Conservation (phyloP, 352 stramenopile species). For the Globisporangium uncinulatum region DNA sequence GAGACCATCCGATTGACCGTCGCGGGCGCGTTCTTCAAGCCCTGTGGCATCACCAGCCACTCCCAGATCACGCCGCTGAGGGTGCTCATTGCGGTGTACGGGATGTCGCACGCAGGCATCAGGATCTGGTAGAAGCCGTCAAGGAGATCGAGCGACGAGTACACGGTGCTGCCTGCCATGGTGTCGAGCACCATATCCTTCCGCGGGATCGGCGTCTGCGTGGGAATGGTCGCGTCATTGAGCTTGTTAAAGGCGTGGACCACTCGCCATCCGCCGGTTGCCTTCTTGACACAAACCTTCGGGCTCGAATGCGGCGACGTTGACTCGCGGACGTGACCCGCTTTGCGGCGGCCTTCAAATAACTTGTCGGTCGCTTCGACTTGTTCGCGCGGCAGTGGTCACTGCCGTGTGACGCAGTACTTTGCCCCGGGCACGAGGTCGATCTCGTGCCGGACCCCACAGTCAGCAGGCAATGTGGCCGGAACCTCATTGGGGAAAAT, state of each 20-base stretch:
- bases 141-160: slow-evolving; percentile 20
- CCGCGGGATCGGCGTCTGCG: slow-evolving; percentile 23
- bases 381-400: slow-evolving; percentile 19
- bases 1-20: slow-evolving; percentile 22
- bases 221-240: slow-evolving; percentile 20
- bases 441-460: slow-evolving; percentile 21
- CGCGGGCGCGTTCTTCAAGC: slow-evolving; percentile 16
- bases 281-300: slow-evolving; percentile 26
- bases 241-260: slow-evolving; percentile 32
- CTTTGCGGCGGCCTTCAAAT: slow-evolving; percentile 12
- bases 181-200: slow-evolving; percentile 22
- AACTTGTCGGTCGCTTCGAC: slow-evolving; percentile 17
- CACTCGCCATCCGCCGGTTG: slow-evolving; percentile 18
- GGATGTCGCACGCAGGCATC: slow-evolving; percentile 12
- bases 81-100: slow-evolving; percentile 16
- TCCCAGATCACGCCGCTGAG: slow-evolving; percentile 19
- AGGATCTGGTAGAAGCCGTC: slow-evolving; percentile 30
- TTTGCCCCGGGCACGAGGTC: slow-evolving; percentile 20
- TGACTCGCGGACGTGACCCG: slow-evolving; percentile 13
- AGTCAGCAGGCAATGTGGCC: slow-evolving; percentile 6
- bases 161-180: slow-evolving; percentile 24
- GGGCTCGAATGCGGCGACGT: slow-evolving; percentile 17
- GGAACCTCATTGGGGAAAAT: slow-evolving; percentile 21
- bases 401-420: slow-evolving; percentile 27
- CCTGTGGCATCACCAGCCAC: slow-evolving; percentile 21